Conservation (phyloP, 2,329 filamentous ascomycete genomes). For the Epichloe elymi region DNA sequence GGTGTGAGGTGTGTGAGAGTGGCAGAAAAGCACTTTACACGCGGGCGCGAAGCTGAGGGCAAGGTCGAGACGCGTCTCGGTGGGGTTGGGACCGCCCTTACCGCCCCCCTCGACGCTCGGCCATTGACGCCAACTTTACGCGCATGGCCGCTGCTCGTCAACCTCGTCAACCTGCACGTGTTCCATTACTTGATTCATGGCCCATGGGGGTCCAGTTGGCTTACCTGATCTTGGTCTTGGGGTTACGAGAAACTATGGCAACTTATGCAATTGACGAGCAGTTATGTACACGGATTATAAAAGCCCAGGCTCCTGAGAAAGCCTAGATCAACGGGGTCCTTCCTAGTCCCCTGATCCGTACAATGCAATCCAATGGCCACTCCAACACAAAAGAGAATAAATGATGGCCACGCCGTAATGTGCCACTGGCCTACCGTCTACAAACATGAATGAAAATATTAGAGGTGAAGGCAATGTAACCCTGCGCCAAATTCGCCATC, state of each 20-base stretch:
- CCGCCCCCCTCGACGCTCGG: not conserved
- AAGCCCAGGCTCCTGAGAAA: not conserved
- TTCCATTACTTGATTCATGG: not conserved
- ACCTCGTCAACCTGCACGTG: too few relatives aligned
- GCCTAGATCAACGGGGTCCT: not conserved
- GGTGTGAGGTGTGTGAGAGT: constrained; percentile 1
- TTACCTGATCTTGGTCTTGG: too few relatives aligned
- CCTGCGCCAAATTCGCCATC: not conserved
- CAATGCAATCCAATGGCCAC: too few relatives aligned
- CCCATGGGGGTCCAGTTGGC: too few relatives aligned
- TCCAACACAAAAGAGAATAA: not conserved
- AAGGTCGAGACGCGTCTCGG: constrained; percentile 18
- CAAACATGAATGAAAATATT: not conserved
- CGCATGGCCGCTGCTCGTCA: not conserved
- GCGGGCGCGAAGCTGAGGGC: constrained; percentile 13
- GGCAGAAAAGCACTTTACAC: constrained; percentile 21
- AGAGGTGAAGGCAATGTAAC: too few relatives aligned
- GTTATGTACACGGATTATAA: too few relatives aligned
- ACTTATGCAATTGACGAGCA: too few relatives aligned
- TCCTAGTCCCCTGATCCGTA: too few relatives aligned
- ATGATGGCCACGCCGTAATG: not conserved
- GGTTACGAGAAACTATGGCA: too few relatives aligned
- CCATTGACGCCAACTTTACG: not conserved
- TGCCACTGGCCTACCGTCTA: not conserved
- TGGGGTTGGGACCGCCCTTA: not conserved